Evolutionary conservation across 2,329 filamentous ascomycete species (phyloP).

Genomic region (Penicillium frequentans): DNA sequence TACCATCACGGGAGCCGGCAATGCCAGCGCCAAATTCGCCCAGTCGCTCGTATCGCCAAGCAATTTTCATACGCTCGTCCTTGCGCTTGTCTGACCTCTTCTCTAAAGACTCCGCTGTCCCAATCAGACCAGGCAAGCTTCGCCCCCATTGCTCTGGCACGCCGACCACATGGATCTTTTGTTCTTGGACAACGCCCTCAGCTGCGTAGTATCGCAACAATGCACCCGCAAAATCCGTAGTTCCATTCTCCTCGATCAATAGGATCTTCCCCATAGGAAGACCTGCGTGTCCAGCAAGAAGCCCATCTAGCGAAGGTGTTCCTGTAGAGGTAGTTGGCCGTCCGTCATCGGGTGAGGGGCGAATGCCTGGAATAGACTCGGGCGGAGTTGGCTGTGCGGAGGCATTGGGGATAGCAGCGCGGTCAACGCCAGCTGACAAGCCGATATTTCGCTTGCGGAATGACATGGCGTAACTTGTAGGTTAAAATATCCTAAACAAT

Average conservation of each 20-base stretch:
- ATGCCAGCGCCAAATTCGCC: conserved; percentile 65
- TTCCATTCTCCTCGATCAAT: conserved; percentile 83
- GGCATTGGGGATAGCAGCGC: conserved; percentile 31
- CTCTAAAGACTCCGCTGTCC: conserved; percentile 48
- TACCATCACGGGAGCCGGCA: conserved; percentile 60
- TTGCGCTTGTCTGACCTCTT: conserved; percentile 39
- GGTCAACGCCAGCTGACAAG: conserved; percentile 45
- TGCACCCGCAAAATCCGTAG: conserved; percentile 88
- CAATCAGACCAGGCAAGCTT: conserved; percentile 74
- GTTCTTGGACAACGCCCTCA: conserved; percentile 88
- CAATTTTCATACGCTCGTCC: conserved; percentile 93
- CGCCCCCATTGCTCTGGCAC: conserved; percentile 76
- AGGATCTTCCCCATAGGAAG: conserved; percentile 78
- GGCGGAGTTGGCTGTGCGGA: conserved; percentile 29
- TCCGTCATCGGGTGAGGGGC: conserved; percentile 86
- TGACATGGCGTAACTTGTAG: conserved; percentile 51
- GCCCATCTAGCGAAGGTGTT: conserved; percentile 76
- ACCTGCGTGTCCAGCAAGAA: conserved; percentile 84
- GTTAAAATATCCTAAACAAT: neutral
- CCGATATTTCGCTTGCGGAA: conserved; percentile 68
- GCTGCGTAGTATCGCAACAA: conserved; percentile 87
- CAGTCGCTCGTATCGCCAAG: conserved; percentile 91
- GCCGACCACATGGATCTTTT: conserved; percentile 82
- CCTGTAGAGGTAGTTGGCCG: conserved; percentile 89
- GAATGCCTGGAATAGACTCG: conserved; percentile 55